Evolutionary conservation across 1,284 basidiomycete genomes (phyloP), one percentile per base, ranked within the genome.

Genomic region (Athelia sp.): DNA sequence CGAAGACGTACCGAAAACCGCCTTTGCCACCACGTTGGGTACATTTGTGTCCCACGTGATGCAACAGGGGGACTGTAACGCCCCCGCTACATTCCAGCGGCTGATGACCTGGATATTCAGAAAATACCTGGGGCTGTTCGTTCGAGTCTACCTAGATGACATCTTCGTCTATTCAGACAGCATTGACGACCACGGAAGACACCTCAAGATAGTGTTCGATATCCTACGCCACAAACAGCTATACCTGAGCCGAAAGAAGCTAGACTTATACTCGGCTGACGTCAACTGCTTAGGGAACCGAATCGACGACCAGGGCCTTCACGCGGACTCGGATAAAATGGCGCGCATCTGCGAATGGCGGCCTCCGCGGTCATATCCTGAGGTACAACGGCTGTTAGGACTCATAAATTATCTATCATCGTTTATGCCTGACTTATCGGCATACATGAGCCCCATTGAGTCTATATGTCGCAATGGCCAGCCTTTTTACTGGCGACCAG

Each of bases 51-150:
- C 61, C 34, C 49, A 51, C 3, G 61, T 68, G 0, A 62, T 68
- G 56, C 67, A 69, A 49, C 61, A 67, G 45, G 67, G 64, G 0
- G 63, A 69, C 47, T 62, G 60, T 35, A 69, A 69, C 36, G 53
- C 54, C 17, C 45, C 52, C 2, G 53, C 58, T 3, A 63, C 60
- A 3, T 62, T 52, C 51, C 59, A 61, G 43, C 17, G 48, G 2
- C 31, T 61, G 4, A 62, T 62, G 60, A 55, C 53, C 23, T 38
- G 54, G 15, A 51, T 61, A 13, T 60, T 61, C 43, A 47, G 34
- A 2, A 26, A 47, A 3, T 50, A 52, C 31, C 52, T 60, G 14
- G 56, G 54, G 4, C 47, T 56, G 46, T 57, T 52, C 18, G 50
- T 56, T 51, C 47, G 50, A 23, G 52, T 58, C 19, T 59, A 58